Evolutionary conservation across 805 yeast species (phyloP), one percentile per base, ranked within the genome.

Genomic region (Kazachstania martiniae): DNA sequence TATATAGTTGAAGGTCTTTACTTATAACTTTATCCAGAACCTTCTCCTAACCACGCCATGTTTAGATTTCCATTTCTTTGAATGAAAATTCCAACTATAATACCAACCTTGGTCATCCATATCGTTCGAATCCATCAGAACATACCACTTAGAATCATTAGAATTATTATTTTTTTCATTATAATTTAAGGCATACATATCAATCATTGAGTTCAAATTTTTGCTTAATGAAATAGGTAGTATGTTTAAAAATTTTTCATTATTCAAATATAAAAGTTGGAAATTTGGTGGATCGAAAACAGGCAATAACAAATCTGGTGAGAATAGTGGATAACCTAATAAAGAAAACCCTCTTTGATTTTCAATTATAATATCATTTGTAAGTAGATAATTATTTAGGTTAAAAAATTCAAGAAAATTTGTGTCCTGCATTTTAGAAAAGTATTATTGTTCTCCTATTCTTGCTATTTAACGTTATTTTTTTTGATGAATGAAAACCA

Each of bases 41-140:
- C 93, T 56, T 42, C 81, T 64, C 33, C 94, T 56, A 2, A 78
- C 82, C 49, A 72, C 68, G 2, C 80, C 77, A 38, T 69, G 59
- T 40, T 63, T 62, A 3, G 82, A 83, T 43, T 74, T 72, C 94
- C 94, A 82, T 28, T 53, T 48, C 17, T 42, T 44, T 14, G 69
- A 57, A 8, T 59, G 51, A 38, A 76, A 69, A 16, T 65, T 42
- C 56, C 70, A 60, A 36, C 80, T 65, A 47, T 82, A 83, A 21
- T 66, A 51, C 94, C 94, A 82, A n/a, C 94, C 94, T 46, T 77
- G 81, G 44, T 80, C 87, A 51, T 82, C 94, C 14, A 73, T 79
- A 46, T 80, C 85, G 15, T 40, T 37, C 26, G 57, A 55, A 30
- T 61, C 53, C 89, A 83, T 77, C 37, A 77, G 64, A 3, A 79